Conservation (phyloP, 805 yeast genomes). For the Geotrichum ghanense region DNA sequence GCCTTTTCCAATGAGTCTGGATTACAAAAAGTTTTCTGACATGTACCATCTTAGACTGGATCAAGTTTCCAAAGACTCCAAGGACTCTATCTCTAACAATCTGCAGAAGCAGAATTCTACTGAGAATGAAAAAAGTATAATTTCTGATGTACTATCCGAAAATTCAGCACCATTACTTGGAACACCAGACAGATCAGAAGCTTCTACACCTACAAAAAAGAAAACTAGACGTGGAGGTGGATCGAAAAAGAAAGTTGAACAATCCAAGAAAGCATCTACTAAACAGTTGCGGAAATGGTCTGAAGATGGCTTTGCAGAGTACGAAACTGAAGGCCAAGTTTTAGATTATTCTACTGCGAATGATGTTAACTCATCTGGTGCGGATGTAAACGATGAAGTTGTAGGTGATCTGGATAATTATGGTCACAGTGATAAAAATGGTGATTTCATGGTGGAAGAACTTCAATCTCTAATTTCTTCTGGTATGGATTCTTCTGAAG, state of each 20-base stretch:
- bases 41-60: conserved; percentile 23
- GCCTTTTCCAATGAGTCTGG: conserved; percentile 6
- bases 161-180: background rate
- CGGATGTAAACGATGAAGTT: conserved; percentile 15
- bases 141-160: background rate
- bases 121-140: background rate
- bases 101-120: background rate
- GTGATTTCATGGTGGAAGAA: conserved; percentile 57
- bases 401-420: conserved; percentile 22
- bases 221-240: conserved; percentile 3
- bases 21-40: conserved; percentile 19
- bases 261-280: conserved; percentile 26
- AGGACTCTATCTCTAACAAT: no score
- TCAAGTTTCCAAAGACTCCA: conserved; percentile 15
- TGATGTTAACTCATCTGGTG: conserved; percentile 13
- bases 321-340: conserved; percentile 26
- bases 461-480: conserved; percentile 23
- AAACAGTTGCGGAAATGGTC: conserved; percentile 56
- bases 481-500: conserved; percentile 36
- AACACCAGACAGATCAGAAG: conserved; percentile 2
- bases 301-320: conserved; percentile 46
- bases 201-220: conserved; percentile 4
- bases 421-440: conserved; percentile 35
- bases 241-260: conserved; percentile 14
- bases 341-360: conserved; percentile 44